Base-by-base conservation (phyloP, 75 land plant species). In the Pinus taeda region DNA sequence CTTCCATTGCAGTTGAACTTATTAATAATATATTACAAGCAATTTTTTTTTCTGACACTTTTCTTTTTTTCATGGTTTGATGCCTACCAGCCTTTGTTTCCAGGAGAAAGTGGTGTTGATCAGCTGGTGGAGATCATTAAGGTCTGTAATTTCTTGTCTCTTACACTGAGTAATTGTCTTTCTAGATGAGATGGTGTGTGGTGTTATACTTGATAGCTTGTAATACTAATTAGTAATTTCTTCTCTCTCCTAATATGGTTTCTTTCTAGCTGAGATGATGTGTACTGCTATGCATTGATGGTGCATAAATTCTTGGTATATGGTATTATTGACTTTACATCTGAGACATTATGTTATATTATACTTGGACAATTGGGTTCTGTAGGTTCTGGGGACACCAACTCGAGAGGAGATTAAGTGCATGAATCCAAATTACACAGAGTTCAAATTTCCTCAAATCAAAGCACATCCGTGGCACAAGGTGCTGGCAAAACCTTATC, bases 401-500 rank as follows among this genome's bases (percentile, higher is more conserved):
- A 93, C 96, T 37, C 85, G 96, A 64, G 96, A 93, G 80, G 96
- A 93, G 83, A 91, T 91, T 42, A 91, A 89, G 79, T 91, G 96
- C 79, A 91, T 93, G 96, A 93, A 93, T 83, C 96, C 96, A 59
- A 91, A 93, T 65, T 93, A 93, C 59, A 91, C 93, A 12, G 96
- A 93, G 59, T 93, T 89, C 61, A 91, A 89, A 67, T 91, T 93
- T 74, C 96, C 96, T n/a, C 96, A 93, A 74, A 91, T 93, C 57
- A 93, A 93, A 67, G 90, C 93, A 60, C 94, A 93, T 84, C 96
- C 96, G 11, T 93, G 96, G 96, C 96, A 93, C 81, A 93, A 93
- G 87, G 96, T 89, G 74, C 12, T 49, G 55, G 55, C 55, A 49
- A 49, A 49, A 9, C 11, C 55, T 9, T 49, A 13, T 9, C 55